Base-by-base conservation (phyloP, 164 flowering plant species). In the Stephania cephalantha region DNA sequence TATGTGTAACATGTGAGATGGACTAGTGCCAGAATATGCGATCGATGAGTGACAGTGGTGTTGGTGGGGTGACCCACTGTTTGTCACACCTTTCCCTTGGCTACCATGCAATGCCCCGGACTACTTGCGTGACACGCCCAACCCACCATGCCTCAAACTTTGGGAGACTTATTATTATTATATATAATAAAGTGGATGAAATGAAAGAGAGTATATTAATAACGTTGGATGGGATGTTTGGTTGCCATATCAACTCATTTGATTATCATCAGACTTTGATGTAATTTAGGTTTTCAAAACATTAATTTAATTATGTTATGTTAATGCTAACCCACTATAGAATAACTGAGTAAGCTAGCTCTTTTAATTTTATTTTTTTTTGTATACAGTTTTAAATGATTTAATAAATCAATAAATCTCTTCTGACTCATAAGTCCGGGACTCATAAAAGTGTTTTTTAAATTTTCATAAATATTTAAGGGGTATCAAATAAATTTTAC, bases 91-190 rank as follows among this genome's bases (percentile, higher is more conserved):
- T 18, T 58, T 58, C 22, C 64, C 18, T 58, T 58, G 5, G 15
- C 64, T 35, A 58, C 20, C 15, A 17, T 61, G 29, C 66, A 35
- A 35, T 35, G 42, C 42, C 42, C 42, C 42, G 42, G 42, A 29
- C 66, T 61, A 61, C 66, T 58, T 2, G 42, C 42, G 42, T 61
- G 66, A 61, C 66, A 61, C 25, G 4, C 22, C 66, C 66, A 61
- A 61, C 64, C 64, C 66, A 61, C 20, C 66, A 18, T 61, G 22
- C 66, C 66, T 61, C 22, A 61, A 61, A 61, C 66, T n/a, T n/a
- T 7, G 29, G 20, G 42, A 35, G 42, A 35, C 42, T 35, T 25
- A 25, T 25, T 25, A 25, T 25, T 25, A 25, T n/a, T n/a, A n/a
- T n/a, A n/a, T 25, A 25, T 25, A 61, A 2, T 15, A 15, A 58